These are phyloP conservation scores for Rhizophagus sp. DNA, from an alignment of 192 early-diverging fungal genomes.

Conservation along the genomic window DNA sequence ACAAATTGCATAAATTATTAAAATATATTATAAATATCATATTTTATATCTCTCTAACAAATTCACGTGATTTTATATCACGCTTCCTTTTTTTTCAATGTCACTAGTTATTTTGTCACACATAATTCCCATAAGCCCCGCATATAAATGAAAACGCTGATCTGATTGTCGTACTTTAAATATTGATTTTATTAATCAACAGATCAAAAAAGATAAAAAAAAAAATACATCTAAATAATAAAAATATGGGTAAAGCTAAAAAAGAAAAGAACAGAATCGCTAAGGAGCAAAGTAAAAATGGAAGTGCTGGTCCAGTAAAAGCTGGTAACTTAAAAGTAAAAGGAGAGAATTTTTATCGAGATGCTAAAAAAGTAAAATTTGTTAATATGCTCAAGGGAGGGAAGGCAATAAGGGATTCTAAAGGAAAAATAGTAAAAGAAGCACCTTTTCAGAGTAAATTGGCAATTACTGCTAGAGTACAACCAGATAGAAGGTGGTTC, in stretches of 20 bases:
- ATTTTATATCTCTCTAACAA: no score
- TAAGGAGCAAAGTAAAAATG: slow-evolving; percentile 42
- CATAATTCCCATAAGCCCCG: no score
- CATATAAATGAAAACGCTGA: no score
- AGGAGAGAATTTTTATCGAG: slow-evolving; percentile 99
- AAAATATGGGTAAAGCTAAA: slow-evolving; percentile 60
- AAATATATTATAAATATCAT: no score
- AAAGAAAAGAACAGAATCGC: slow-evolving; percentile 61
- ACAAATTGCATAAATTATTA: no score
- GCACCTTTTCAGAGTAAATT: slow-evolving; percentile 85
- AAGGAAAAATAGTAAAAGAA: slow-evolving; percentile 90
- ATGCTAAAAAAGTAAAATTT: slow-evolving; percentile 90
- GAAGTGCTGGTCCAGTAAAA: slow-evolving; percentile 36
- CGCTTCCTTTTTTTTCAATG: no score
- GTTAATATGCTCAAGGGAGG: slow-evolving; percentile 95
- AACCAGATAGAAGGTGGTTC: slow-evolving; percentile 97
- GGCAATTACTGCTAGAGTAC: slow-evolving; percentile 79
- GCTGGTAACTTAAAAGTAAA: slow-evolving; percentile 79
- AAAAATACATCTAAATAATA: neutral
- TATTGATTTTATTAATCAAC: no score
- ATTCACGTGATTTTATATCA: no score
- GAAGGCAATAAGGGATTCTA: slow-evolving; percentile 74
- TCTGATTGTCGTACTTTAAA: no score
- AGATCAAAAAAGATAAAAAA: no score
- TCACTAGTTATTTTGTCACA: no score